A percentile compares a stretch with the other conserved stretches of the same genome.
Conservation (phyloP, 2,329 filamentous ascomycete species). For the Exophiala bonariae region DNA sequence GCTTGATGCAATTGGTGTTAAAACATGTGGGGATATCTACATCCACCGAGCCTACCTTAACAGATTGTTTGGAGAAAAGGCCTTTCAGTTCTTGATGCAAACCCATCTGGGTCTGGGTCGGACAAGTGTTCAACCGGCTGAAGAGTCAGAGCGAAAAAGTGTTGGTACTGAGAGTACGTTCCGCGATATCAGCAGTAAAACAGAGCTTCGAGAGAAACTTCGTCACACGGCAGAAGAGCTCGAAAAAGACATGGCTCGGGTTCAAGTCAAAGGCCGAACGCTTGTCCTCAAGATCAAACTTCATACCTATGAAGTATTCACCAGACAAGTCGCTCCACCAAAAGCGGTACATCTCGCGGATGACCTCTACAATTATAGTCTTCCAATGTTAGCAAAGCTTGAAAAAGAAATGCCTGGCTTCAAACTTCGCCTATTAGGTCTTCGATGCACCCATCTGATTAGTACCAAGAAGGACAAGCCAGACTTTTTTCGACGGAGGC, state of each 20-base stretch:
- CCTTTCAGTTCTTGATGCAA: conserved; percentile 79
- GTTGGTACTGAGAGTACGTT: conserved; percentile 95
- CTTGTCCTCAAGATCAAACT: conserved; percentile 90
- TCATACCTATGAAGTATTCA: conserved; percentile 89
- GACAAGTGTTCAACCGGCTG: conserved; percentile 80
- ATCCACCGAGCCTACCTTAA: conserved; percentile 69
- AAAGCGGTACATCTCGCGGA: conserved; percentile 71
- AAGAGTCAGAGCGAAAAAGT: conserved; percentile 88
- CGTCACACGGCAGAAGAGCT: conserved; percentile 79
- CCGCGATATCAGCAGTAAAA: conserved; percentile 69
- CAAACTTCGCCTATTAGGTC: conserved; percentile 80
- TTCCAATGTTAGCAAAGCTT: conserved; percentile 81
- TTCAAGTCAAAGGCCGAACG: conserved; percentile 85
- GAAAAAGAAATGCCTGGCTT: conserved; percentile 79
- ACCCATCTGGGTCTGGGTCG: conserved; percentile 84
- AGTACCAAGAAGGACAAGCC: conserved; percentile 81
- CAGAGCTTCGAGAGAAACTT: conserved; percentile 72
- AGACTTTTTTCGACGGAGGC: conserved; percentile 68
- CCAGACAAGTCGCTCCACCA: conserved; percentile 74
- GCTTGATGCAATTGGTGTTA: conserved; percentile 80
- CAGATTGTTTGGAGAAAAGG: conserved; percentile 86
- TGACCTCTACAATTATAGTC: conserved; percentile 76
- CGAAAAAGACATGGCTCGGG: conserved; percentile 77
- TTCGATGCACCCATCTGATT: conserved; percentile 83
- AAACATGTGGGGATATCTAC: conserved; percentile 87